Conservation (phyloP, 768 basidiomycete species). For the Tephrocybe sp. region DNA sequence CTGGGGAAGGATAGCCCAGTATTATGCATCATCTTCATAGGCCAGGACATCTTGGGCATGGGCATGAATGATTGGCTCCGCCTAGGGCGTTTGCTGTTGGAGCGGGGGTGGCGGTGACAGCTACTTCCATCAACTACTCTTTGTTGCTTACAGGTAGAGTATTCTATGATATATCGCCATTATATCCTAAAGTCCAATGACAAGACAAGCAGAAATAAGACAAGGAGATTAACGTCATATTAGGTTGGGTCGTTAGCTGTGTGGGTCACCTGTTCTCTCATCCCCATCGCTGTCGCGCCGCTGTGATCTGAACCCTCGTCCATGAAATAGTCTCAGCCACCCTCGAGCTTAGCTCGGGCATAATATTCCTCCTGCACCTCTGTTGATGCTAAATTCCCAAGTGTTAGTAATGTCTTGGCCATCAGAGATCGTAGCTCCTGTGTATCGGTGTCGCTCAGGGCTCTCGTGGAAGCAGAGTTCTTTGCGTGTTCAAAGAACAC, state of each 20-base stretch:
- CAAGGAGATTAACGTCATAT: no score
- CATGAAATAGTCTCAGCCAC: conserved; percentile 38
- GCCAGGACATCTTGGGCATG: conserved; percentile 10
- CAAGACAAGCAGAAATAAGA: no score
- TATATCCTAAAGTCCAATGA: no score
- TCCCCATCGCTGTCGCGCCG: conserved; percentile 21
- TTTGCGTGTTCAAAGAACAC: conserved; percentile 42
- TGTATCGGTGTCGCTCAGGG: conserved; percentile 17
- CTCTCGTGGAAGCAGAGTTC: conserved; percentile 21
- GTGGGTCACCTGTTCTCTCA: conserved; percentile 18
- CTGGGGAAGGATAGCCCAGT: not conserved
- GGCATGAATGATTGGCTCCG: no score
- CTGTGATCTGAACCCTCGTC: conserved; percentile 17
- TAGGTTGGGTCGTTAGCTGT: conserved; percentile 4
- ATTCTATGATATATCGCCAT: no score
- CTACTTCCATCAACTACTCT: no score
- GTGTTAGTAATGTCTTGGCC: conserved; percentile 55
- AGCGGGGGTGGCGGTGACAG: not conserved
- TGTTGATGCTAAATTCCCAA: conserved; percentile 59
- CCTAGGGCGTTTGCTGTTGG: no score
- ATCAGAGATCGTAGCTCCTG: conserved; percentile 37
- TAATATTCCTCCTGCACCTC: conserved; percentile 53
- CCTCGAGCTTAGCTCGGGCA: conserved; percentile 47
- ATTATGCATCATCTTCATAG: conserved; percentile 8
- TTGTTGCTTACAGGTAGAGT: no score